Evolutionary conservation across 257 asterid genomes (phyloP).

Genomic region (Galeopsis tetrahit): DNA sequence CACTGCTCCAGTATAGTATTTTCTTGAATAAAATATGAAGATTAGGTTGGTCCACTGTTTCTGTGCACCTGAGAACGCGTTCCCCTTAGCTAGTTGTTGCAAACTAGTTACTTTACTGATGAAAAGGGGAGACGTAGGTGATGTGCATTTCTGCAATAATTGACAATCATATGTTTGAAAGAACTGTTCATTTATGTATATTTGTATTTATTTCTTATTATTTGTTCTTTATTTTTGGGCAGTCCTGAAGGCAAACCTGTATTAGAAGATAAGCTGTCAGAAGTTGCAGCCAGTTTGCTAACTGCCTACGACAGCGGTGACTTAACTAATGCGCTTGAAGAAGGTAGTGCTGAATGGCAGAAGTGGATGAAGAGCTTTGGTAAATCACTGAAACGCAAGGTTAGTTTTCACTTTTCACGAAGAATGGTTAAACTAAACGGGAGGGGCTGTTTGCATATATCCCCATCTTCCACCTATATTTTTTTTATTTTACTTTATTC

Average conservation of each 20-base stretch:
- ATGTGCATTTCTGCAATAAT: slow-evolving; percentile 1
- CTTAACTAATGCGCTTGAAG: slow-evolving; percentile 69
- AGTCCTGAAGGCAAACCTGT: slow-evolving; percentile 73
- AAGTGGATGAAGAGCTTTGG: slow-evolving; percentile 93
- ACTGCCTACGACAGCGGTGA: slow-evolving; percentile 84
- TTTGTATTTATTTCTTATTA: neutral
- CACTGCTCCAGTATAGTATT: neutral
- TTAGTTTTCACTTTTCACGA: slow-evolving; percentile 32
- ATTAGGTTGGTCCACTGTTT: neutral
- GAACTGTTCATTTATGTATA: neutral
- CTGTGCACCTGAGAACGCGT: slow-evolving; percentile 11
- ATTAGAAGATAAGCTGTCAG: slow-evolving; percentile 74
- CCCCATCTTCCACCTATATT: neutral
- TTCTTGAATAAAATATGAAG: neutral
- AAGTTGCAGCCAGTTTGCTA: slow-evolving; percentile 73
- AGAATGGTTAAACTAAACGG: neutral
- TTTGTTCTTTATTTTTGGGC: slow-evolving; percentile 26
- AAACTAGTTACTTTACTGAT: neutral
- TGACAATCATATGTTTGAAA: neutral
- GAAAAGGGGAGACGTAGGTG: neutral
- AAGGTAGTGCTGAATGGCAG: slow-evolving; percentile 81
- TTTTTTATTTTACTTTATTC: neutral
- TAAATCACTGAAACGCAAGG: slow-evolving; percentile 90
- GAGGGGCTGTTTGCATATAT: neutral
- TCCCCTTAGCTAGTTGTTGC: neutral